Evolutionary conservation across 495 filamentous ascomycete genomes (phyloP), one percentile per base, ranked within the genome.

Genomic region (Hypoxylon fuscum): DNA sequence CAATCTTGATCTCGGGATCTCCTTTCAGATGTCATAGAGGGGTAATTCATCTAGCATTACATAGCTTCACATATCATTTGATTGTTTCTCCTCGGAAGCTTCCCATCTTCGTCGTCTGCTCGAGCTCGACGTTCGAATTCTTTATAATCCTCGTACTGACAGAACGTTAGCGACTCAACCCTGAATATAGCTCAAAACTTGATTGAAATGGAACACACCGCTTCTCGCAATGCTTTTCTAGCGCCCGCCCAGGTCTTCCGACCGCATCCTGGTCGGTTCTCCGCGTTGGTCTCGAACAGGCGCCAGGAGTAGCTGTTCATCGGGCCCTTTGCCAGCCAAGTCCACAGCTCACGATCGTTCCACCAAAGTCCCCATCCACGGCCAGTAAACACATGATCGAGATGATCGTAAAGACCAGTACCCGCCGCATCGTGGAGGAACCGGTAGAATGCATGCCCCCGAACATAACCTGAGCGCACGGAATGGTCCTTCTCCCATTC

Each of bases 281-380:
- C 22, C 2, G 44, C 54, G 40, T 68, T 63, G 21, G 64, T 68
- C n/a, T 68, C 54, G 32, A 66, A 66, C 18, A 61, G 27, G 6
- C 56, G 47, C 64, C 58, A 67, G 15, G 64, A 62, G 27, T 67
- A 54, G 20, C 41, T 54, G 29, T 67, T 62, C 58, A 59, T 62
- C 35, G 57, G 54, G 32, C 64, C 58, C 23, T 62, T 55, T 1
- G 45, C 55, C 2, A 68, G 55, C 64, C 53, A 60, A 23, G 44
- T 63, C 58, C 64, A 69, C 23, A 71, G 43, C 58, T 60, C 55
- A 37, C 52, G 60, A 32, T 72, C 72, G 31, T 45, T 53, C 67
- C 63, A 72, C 68, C 67, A 71, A 11, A 72, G 59, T 11, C 63
- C 41, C 62, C 68, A 70, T 12, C 66, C 63, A 5, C 55, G 50